A percentile compares a stretch with the other conserved stretches of the same genome.
phyloP scores from a whole-genome alignment of 2,329 filamentous ascomycete genomes.

The Madurella mycetomatis region DNA sequence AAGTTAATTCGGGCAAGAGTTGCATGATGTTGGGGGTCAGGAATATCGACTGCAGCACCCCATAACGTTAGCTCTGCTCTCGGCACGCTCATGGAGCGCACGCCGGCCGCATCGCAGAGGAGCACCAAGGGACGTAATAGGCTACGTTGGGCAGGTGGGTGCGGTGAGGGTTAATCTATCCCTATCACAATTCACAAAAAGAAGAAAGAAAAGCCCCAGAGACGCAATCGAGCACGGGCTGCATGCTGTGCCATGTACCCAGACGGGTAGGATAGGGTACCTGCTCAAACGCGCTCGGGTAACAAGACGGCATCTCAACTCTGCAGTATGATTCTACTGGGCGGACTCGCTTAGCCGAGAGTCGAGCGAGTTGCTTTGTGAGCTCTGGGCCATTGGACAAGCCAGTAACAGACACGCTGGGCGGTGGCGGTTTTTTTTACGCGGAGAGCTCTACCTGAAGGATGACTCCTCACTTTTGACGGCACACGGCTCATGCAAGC shows the following conservation, averaged over 20 bases:
- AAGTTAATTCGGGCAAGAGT: conserved; percentile 5
- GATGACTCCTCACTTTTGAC: conserved; percentile 15
- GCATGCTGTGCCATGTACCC: too few species aligned
- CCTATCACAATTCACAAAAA: conserved; percentile 15
- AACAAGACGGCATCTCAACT: neutral
- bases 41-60: conserved; percentile 4
- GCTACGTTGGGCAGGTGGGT: neutral
- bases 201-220: neutral
- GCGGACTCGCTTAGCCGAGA: neutral
- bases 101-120: conserved; percentile 10
- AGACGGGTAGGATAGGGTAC: too few species aligned
- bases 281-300: neutral
- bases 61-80: conserved; percentile 1
- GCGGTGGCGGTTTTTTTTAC: conserved; percentile 7
- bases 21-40: conserved; percentile 15
- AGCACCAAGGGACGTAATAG: conserved; percentile 1
- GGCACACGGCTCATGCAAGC: conserved; percentile 6
- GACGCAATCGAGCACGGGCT: too few species aligned
- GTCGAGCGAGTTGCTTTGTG: neutral
- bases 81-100: neutral
- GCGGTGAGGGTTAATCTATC: conserved; percentile 7
- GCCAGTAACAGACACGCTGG: conserved; percentile 2
- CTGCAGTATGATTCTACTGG: neutral
- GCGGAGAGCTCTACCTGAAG: neutral
- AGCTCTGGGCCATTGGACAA: neutral